These are phyloP conservation scores for Ganoderma resinaceum DNA, from an alignment of 1,284 basidiomycete species.

Conservation along the genomic window DNA sequence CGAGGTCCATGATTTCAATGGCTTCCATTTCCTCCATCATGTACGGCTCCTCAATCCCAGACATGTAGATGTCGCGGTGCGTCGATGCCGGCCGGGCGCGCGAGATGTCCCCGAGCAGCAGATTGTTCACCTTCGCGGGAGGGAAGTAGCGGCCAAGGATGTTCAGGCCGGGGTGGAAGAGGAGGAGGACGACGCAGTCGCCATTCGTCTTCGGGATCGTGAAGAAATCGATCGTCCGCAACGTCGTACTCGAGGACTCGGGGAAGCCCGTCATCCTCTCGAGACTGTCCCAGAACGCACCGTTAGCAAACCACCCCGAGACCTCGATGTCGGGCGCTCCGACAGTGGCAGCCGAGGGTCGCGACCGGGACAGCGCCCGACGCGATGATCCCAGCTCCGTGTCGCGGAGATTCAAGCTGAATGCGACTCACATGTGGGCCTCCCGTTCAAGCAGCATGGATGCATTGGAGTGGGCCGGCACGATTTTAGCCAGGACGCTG, in stretches of 20 bases:
- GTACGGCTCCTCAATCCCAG: constrained; percentile 53
- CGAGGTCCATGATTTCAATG: constrained; percentile 76
- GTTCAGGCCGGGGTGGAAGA: constrained; percentile 72
- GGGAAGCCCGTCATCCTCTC: constrained; percentile 55
- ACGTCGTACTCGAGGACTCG: constrained; percentile 58
- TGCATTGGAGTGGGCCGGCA: constrained; percentile 70
- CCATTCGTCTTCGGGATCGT: constrained; percentile 68
- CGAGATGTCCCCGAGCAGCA: constrained; percentile 64
- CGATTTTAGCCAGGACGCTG: constrained; percentile 73
- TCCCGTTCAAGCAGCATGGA: constrained; percentile 76
- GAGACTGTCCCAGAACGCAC: constrained; percentile 47
- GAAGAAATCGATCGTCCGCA: constrained; percentile 69
- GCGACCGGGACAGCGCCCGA: neutral
- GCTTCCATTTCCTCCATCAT: constrained; percentile 59
- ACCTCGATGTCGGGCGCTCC: neutral
- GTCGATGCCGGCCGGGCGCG: constrained; percentile 49
- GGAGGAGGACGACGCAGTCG: constrained; percentile 69
- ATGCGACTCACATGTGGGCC: constrained; percentile 64
- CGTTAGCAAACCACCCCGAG: constrained; percentile 5
- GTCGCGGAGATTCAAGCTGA: neutral
- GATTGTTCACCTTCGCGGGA: constrained; percentile 67
- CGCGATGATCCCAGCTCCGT: constrained; percentile 4
- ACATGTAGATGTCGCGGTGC: constrained; percentile 59
- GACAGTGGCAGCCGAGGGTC: neutral
- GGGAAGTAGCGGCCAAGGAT: constrained; percentile 72